Percentiles rank a stretch among this genome's conserved stretches.
phyloP scores from a whole-genome alignment of 495 filamentous ascomycete genomes.

The Bathelium albidoporum region DNA sequence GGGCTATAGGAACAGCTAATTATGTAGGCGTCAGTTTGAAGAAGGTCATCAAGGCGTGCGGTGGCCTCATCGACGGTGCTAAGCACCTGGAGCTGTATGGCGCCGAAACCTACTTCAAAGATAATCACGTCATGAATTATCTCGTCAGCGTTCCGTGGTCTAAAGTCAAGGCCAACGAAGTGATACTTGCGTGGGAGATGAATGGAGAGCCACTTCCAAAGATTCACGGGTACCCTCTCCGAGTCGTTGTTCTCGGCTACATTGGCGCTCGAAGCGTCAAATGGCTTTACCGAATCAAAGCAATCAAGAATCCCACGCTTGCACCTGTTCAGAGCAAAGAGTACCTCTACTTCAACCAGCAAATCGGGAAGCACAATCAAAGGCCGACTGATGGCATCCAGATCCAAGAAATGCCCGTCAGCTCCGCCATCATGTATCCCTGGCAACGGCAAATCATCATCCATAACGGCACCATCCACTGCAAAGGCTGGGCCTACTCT shows the following conservation, averaged over 20 bases:
- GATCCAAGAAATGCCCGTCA: slow-evolving; percentile 57
- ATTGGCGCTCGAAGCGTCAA: slow-evolving; percentile 50
- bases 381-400: slow-evolving; percentile 34
- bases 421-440: slow-evolving; percentile 48
- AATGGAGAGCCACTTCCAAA: slow-evolving; percentile 55
- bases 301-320: slow-evolving; percentile 33
- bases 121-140: slow-evolving; percentile 51
- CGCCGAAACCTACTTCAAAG: slow-evolving; percentile 60
- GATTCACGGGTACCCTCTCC: slow-evolving; percentile 55
- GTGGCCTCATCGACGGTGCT: slow-evolving; percentile 43
- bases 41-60: slow-evolving; percentile 57
- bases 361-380: slow-evolving; percentile 51
- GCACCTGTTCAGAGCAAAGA: slow-evolving; percentile 38
- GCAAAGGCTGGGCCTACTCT: slow-evolving; percentile 50
- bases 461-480: slow-evolving; percentile 42
- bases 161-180: slow-evolving; percentile 55
- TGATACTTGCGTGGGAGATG: slow-evolving; percentile 62
- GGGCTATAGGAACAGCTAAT: slow-evolving; percentile 55
- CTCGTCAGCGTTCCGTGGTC: slow-evolving; percentile 52
- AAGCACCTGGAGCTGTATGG: slow-evolving; percentile 56
- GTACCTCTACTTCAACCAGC: slow-evolving; percentile 50
- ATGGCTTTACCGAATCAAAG: slow-evolving; percentile 48
- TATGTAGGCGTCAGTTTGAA: slow-evolving; percentile 55
- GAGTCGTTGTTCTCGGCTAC: slow-evolving; percentile 53
- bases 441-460: slow-evolving; percentile 32